A percentile compares a stretch with the other conserved stretches of the same genome.
Conservation (phyloP, 129 eudicot genomes). For the Erigeron canadensis region DNA sequence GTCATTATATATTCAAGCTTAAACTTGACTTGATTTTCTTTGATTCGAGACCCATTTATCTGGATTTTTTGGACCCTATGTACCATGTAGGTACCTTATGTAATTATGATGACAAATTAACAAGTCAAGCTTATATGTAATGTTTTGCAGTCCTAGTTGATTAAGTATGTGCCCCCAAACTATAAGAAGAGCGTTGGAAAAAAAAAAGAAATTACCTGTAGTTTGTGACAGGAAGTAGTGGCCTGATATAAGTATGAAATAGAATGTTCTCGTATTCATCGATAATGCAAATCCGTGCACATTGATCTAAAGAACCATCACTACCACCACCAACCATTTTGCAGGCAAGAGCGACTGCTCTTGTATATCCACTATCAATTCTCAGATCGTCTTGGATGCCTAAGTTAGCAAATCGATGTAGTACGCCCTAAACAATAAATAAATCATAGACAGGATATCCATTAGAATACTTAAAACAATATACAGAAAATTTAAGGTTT, state of each 20-base stretch:
- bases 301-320: constrained; percentile 89
- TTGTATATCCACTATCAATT: constrained; percentile 54
- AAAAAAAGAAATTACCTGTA: constrained; percentile 44
- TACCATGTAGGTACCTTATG: background rate
- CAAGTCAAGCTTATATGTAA: background rate
- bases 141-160: background rate
- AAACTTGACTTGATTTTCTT: background rate
- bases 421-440: constrained; percentile 42
- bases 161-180: background rate
- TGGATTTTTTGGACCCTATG: background rate
- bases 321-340: constrained; percentile 99
- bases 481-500: constrained; percentile 5
- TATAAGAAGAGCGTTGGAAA: background rate
- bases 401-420: constrained; percentile 71
- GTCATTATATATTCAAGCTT: background rate
- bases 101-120: background rate
- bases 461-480: background rate
- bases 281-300: constrained; percentile 84
- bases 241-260: constrained; percentile 79
- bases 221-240: constrained; percentile 71
- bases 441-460: background rate
- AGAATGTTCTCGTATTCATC: constrained; percentile 77
- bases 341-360: constrained; percentile 81
- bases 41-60: no score
- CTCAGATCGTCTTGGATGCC: constrained; percentile 67